Evolutionary conservation across 164 flowering plant genomes (phyloP), one percentile per base, ranked within the genome.

Genomic region (Stephania cephalantha): DNA sequence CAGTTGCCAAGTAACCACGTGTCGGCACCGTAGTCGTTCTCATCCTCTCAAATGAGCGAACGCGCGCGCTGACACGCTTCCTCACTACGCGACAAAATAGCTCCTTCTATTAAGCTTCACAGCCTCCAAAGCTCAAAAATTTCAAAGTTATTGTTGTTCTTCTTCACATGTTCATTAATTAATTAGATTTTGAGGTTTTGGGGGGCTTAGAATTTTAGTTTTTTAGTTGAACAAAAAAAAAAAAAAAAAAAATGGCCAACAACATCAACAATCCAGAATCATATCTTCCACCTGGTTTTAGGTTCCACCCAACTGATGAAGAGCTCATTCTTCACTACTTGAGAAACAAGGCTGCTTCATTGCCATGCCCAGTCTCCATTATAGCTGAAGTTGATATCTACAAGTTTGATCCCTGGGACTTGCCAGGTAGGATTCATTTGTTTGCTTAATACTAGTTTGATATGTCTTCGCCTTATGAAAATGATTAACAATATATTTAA

Each of bases 371-470:
- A 18, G 66, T n/a, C 66, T 61, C 66, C 66, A 61, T 61, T 61
- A 61, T 61, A 15, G 66, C 66, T n/a, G 66, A 61, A 61, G 66
- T 61, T n/a, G 66, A 61, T 61, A 61, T 61, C 66, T 61, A 61
- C 66, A 61, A 61, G 66, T 61, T 61, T 8, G 66, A 61, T 18
- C 66, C 66, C 5, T 61, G 66, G 66, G 66, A 61, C 66, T 61
- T 61, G 9, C 66, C 66, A 61, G 66, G 66, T 61, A 53, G 13
- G 42, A 35, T 35, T 35, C 42, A 35, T 35, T 35, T 35, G 42
- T 35, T 1, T 0, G 4, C 4, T 1, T 35, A 25, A 25, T 25
- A 25, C 0, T 25, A 25, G 25, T 25, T 50, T 50, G 12, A 50
- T 50, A 50, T 50, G 42, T 1, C 4, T 35, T 35, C 4, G 4